phyloP scores from a whole-genome alignment of 139 green algal species.

The Tetradesmus lagerheimii region DNA sequence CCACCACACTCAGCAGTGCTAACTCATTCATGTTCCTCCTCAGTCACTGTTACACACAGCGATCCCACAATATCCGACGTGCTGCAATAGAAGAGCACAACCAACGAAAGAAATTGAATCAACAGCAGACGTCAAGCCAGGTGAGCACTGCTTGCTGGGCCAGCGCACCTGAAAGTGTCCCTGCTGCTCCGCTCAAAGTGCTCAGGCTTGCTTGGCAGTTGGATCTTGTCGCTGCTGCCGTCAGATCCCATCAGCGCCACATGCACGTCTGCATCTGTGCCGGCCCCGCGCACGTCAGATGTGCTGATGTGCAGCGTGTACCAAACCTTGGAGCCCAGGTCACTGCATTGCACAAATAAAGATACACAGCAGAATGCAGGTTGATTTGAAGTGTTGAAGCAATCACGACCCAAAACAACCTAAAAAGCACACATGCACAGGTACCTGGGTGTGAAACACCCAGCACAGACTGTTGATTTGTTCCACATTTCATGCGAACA shows the following conservation, averaged over 20 bases:
- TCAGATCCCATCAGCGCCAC: conserved; percentile 61
- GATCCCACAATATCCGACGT: too few relatives aligned
- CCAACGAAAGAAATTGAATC: too few relatives aligned
- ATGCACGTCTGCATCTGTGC: conserved; percentile 73
- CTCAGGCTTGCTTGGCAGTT: conserved; percentile 66
- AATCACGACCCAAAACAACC: too few relatives aligned
- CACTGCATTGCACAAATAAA: not conserved
- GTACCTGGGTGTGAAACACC: too few relatives aligned
- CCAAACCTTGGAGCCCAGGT: conserved; percentile 1
- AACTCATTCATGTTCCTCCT: too few relatives aligned
- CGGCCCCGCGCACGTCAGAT: conserved; percentile 45
- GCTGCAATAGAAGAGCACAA: too few relatives aligned
- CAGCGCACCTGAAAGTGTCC: conserved; percentile 70
- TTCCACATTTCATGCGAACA: too few relatives aligned
- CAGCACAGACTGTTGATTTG: too few relatives aligned
- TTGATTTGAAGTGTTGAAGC: too few relatives aligned
- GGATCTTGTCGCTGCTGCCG: conserved; percentile 45
- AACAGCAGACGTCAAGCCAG: not conserved
- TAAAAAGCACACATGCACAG: too few relatives aligned
- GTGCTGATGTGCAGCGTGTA: conserved; percentile 42
- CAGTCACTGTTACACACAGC: too few relatives aligned
- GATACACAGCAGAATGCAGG: not conserved
- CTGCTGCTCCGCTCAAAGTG: conserved; percentile 71
- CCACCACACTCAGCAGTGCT: conserved; percentile 46
- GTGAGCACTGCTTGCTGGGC: not conserved